Evolutionary conservation across 1,284 basidiomycete species (phyloP).

Genomic region (Ceratobasidium sp.): DNA sequence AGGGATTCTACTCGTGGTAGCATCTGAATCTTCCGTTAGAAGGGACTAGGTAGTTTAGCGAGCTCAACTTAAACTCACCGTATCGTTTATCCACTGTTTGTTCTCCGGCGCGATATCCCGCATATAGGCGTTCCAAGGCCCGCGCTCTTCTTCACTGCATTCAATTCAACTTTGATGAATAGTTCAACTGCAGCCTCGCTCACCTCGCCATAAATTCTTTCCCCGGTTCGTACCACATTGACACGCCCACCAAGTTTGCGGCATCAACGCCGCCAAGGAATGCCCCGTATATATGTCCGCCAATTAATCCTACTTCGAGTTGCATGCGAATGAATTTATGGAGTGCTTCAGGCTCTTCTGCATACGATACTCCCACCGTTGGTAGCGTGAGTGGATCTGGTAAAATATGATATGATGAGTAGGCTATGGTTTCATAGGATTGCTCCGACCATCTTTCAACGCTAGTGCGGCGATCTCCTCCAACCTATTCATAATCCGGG

Average conservation of each 20-base stretch:
- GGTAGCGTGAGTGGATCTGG: conserved; percentile 21
- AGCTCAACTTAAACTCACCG: background rate
- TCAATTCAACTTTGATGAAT: no score
- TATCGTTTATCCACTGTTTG: conserved; percentile 8
- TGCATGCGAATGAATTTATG: conserved; percentile 11
- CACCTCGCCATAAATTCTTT: conserved; percentile 11
- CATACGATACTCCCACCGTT: background rate
- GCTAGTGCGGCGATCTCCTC: background rate
- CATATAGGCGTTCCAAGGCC: conserved; percentile 9
- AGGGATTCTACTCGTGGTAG: background rate
- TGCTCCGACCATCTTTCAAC: background rate
- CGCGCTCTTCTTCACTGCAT: conserved; percentile 6
- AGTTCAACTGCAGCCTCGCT: no score
- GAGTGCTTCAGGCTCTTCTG: background rate
- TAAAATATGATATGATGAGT: background rate
- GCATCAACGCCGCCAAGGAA: conserved; percentile 6
- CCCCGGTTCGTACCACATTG: conserved; percentile 18
- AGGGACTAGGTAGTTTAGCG: background rate
- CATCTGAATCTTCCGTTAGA: conserved; percentile 1
- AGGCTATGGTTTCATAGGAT: background rate
- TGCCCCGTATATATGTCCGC: conserved; percentile 6
- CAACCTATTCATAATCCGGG: background rate
- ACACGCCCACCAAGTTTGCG: background rate
- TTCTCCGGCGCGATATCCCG: conserved; percentile 1
- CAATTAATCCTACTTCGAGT: conserved; percentile 3